Evolutionary conservation across 306 rosid genomes (phyloP).

Genomic region (Rubus idaeus): DNA sequence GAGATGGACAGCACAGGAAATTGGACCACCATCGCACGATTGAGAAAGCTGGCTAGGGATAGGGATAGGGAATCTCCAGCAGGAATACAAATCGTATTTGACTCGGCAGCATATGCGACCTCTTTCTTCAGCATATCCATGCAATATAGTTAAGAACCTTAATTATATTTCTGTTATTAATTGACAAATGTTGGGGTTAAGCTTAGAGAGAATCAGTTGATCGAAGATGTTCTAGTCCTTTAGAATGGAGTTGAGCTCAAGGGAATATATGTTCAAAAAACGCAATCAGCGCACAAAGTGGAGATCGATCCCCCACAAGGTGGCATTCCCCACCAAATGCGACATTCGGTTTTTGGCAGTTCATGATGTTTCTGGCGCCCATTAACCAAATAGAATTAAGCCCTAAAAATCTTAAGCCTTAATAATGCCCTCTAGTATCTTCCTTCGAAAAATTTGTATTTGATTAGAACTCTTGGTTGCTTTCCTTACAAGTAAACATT

Average conservation of each 20-base stretch:
- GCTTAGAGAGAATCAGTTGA: too few relatives aligned
- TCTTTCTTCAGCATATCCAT: constrained; percentile 6
- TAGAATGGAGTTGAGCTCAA: too few relatives aligned
- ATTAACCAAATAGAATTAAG: neutral
- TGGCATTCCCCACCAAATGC: too few relatives aligned
- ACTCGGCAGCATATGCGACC: constrained; percentile 31
- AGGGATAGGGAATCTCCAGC: neutral
- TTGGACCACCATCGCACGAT: constrained; percentile 30
- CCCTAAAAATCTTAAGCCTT: too few relatives aligned
- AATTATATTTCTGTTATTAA: neutral
- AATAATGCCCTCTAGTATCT: too few relatives aligned
- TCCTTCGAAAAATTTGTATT: too few relatives aligned
- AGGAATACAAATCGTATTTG: constrained; percentile 12
- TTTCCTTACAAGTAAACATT: too few relatives aligned
- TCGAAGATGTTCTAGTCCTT: too few relatives aligned
- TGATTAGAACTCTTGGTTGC: too few relatives aligned
- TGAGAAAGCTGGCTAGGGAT: constrained; percentile 19
- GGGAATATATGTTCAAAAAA: too few relatives aligned
- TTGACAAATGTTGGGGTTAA: neutral
- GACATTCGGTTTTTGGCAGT: neutral
- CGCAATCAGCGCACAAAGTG: too few relatives aligned
- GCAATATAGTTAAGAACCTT: neutral
- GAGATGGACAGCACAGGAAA: neutral
- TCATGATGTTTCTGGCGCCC: neutral
- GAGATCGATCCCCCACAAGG: too few relatives aligned